phyloP scores from a whole-genome alignment of 148 eudicot species.

The Arctostaphylos glauca region DNA sequence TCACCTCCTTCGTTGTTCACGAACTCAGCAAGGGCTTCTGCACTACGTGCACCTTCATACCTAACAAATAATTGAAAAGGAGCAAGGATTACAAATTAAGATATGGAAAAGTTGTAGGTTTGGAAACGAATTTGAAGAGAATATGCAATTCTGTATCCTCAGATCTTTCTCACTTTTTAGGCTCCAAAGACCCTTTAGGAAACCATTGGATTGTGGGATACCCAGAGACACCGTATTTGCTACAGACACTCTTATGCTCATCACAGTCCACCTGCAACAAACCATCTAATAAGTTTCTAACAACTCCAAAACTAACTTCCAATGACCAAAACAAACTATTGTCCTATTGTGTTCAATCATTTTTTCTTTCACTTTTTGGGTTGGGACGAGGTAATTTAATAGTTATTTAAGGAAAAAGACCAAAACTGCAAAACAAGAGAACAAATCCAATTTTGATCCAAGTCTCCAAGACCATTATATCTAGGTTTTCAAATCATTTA shows the following conservation, averaged over 20 bases:
- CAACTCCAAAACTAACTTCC: neutral
- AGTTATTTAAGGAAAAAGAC: neutral
- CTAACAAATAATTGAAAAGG: conserved; percentile 29
- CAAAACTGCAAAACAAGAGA: neutral
- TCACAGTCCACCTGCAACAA: conserved; percentile 88
- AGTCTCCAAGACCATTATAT: neutral
- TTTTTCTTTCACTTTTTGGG: neutral
- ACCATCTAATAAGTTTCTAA: conserved; percentile 8
- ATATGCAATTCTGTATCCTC: neutral
- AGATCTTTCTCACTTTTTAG: conserved; percentile 57
- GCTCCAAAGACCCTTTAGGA: conserved; percentile 96
- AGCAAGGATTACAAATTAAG: neutral
- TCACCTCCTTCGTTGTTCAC: conserved; percentile 86
- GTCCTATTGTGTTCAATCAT: neutral
- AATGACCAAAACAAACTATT: neutral
- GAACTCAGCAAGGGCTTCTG: conserved; percentile 84
- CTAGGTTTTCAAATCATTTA: neutral
- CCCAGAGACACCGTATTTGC: conserved; percentile 86
- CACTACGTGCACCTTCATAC: conserved; percentile 91
- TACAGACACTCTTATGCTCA: conserved; percentile 74
- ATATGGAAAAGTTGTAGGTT: neutral
- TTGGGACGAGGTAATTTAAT: neutral
- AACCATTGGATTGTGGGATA: conserved; percentile 98
- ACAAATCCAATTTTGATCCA: neutral
- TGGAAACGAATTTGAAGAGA: neutral